A percentile compares a stretch with the other conserved stretches of the same genome.
phyloP scores from a whole-genome alignment of 257 asterid genomes.

The Misopates orontium region DNA sequence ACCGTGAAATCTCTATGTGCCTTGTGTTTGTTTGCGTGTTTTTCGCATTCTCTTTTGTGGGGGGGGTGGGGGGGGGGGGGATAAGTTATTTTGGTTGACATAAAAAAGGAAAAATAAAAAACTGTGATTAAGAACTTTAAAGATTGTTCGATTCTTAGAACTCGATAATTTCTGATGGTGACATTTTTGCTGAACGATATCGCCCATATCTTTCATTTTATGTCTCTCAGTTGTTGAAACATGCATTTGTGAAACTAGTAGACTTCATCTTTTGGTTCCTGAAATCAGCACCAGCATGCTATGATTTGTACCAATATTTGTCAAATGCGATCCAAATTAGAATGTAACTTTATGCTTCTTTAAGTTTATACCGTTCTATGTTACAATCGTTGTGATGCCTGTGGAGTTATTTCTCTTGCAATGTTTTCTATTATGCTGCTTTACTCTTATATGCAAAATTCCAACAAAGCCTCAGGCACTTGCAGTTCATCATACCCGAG shows the following conservation, averaged over 20 bases:
- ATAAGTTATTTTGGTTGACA: slow-evolving; percentile 9
- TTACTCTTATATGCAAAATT: too few species aligned
- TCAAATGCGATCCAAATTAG: slow-evolving; percentile 23
- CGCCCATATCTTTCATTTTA: slow-evolving; percentile 20
- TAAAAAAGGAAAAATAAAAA: background rate
- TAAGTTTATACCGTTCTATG: background rate
- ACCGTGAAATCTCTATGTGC: too few species aligned
- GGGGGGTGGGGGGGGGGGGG: too few species aligned
- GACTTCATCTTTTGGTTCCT: slow-evolving; percentile 34
- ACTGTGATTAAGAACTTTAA: slow-evolving; percentile 16
- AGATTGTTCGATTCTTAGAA: slow-evolving; percentile 18
- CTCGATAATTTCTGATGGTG: slow-evolving; percentile 7
- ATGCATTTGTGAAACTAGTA: slow-evolving; percentile 19
- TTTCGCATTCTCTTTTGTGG: too few species aligned
- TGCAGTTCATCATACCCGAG: too few species aligned
- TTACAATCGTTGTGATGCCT: background rate
- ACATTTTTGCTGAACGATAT: slow-evolving; percentile 13
- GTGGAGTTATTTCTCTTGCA: too few species aligned
- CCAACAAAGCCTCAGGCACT: too few species aligned
- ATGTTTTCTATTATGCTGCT: too few species aligned
- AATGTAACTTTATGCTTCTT: slow-evolving; percentile 20
- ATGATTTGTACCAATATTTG: slow-evolving; percentile 21
- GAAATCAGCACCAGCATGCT: slow-evolving; percentile 30
- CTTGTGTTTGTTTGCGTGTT: too few species aligned
- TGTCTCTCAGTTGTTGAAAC: slow-evolving; percentile 13